Conservation (phyloP, 2,329 filamentous ascomycete species). For the Aureobasidium sp. region DNA sequence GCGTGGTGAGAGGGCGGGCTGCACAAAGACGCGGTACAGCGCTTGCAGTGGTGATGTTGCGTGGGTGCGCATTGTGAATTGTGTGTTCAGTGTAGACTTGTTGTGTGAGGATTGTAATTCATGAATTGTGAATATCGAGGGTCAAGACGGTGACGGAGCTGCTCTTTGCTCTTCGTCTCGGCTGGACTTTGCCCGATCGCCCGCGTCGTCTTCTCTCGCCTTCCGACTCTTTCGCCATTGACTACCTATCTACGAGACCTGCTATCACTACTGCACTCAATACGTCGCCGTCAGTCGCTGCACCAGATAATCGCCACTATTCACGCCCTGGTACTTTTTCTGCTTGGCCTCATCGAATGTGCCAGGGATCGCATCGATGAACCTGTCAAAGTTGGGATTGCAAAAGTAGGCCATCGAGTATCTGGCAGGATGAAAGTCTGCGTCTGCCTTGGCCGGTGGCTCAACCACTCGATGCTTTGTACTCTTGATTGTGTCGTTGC, state of each 20-base stretch:
- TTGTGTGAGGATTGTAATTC: too few species aligned
- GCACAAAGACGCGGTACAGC: constrained; percentile 40
- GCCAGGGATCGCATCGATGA: constrained; percentile 74
- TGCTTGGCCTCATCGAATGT: constrained; percentile 59
- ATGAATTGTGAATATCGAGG: neutral
- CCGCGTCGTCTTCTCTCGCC: neutral
- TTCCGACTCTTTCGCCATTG: neutral
- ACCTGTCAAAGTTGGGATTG: constrained; percentile 70
- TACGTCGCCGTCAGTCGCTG: constrained; percentile 68
- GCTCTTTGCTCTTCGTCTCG: neutral
- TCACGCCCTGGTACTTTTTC: constrained; percentile 74
- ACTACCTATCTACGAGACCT: too few species aligned
- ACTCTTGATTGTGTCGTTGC: constrained; percentile 84
- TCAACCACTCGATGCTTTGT: constrained; percentile 88
- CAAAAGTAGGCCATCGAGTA: constrained; percentile 94
- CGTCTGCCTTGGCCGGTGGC: constrained; percentile 51
- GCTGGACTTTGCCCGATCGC: neutral
- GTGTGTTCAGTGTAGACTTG: too few species aligned
- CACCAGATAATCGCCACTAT: constrained; percentile 73
- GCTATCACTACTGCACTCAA: constrained; percentile 18
- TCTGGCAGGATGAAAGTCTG: constrained; percentile 58
- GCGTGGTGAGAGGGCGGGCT: constrained; percentile 23
- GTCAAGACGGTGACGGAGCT: neutral
- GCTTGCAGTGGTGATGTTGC: constrained; percentile 24
- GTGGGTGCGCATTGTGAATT: constrained; percentile 1